Base-by-base conservation (phyloP, 2,329 filamentous ascomycete genomes). In the Colletotrichum caudatum region DNA sequence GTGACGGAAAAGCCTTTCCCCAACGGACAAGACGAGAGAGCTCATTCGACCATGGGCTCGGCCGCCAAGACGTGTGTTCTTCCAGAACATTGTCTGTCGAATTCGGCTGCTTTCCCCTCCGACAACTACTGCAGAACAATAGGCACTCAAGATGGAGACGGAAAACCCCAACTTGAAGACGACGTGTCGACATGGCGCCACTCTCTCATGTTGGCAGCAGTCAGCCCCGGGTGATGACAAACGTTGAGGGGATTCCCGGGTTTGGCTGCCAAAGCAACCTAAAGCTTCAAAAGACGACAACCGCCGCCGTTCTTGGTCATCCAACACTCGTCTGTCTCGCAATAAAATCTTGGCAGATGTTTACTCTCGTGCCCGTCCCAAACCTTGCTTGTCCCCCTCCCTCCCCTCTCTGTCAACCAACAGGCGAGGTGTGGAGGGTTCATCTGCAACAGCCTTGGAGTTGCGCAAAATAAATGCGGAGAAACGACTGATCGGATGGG, bases 121-220 rank as follows among this genome's bases (percentile, higher is more conserved):
- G 5, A 12, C 37, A n/a, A 23, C 29, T 29, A 29, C 3, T 29
- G 29, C n/a, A 9, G 20, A 26, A 41, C 5, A 11, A 12, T 5
- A 29, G 29, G 29, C 29, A 18, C 18, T 20, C 2, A 48, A 48
- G 46, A 48, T 12, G 2, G 9, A 23, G 46, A 48, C 5, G 20
- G 46, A 18, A 12, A 7, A 5, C 46, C 6, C 44, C 46, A 46
- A 41, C 11, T 50, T 26, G 12, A n/a, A 48, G 33, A 41, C 29
- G 51, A 57, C 53, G 58, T 53, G 46, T 16, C 53, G 48, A 23
- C 48, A 67, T 67, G 41, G 68, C 35, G 26, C 68, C 68, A 62
- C 57, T 71, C 48, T 29, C 54, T 50, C 56, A 48, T 56, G 18
- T 56, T 16, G 35, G 46, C 33, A 63, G n/a, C 50, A 51, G 26